These are phyloP conservation scores for Globisporangium emineosum DNA, from an alignment of 352 stramenopile species.

Conservation along the genomic window DNA sequence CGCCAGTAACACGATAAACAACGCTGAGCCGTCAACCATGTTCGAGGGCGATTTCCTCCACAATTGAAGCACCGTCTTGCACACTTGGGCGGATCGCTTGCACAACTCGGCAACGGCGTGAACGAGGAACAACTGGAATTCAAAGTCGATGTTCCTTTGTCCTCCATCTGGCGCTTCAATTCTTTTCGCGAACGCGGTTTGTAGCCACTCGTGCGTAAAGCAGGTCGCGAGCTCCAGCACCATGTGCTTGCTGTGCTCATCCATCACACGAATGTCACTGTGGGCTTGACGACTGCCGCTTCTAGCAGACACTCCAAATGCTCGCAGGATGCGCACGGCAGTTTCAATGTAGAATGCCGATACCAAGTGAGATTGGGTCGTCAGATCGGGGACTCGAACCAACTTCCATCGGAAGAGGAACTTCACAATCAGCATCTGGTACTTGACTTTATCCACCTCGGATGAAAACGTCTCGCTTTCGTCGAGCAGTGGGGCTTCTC, in stretches of 20 bases:
- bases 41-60: neutral
- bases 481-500: neutral
- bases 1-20: slow-evolving; percentile 26
- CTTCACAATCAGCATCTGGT: slow-evolving; percentile 5
- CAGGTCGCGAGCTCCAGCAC: slow-evolving; percentile 3
- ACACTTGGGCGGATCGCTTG: slow-evolving; percentile 1
- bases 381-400: neutral
- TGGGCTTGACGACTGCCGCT: neutral
- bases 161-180: neutral
- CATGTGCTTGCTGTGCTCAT: neutral
- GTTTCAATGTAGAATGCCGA: neutral
- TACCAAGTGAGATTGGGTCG: neutral
- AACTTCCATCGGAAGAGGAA: slow-evolving; percentile 13
- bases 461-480: neutral
- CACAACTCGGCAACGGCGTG: slow-evolving; percentile 21
- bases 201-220: slow-evolving; percentile 9
- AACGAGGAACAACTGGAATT: slow-evolving; percentile 26
- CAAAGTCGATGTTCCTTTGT: slow-evolving; percentile 7
- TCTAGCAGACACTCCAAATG: neutral
- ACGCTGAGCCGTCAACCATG: neutral
- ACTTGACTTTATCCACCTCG: slow-evolving; percentile 2
- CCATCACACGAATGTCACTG: neutral
- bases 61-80: slow-evolving; percentile 9
- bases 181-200: neutral
- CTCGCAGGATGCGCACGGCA: neutral